phyloP scores from a whole-genome alignment of 2,329 filamentous ascomycete genomes.

The Hypoxylon sp. region DNA sequence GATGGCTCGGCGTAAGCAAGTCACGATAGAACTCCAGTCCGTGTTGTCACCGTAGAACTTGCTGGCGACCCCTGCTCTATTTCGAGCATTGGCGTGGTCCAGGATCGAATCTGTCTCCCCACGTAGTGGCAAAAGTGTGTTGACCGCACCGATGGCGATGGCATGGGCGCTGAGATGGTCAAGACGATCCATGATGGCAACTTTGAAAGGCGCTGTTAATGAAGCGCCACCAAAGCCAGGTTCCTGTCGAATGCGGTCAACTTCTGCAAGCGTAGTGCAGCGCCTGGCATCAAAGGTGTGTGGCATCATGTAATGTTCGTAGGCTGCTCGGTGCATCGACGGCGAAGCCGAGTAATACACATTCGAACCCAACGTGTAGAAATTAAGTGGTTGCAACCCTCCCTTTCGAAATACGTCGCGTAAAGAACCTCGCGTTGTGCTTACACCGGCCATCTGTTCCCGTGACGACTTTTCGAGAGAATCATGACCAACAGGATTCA shows the following conservation, averaged over 20 bases:
- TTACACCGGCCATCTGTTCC: slow-evolving; percentile 60
- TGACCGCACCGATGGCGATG: slow-evolving; percentile 78
- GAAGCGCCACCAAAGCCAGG: slow-evolving; percentile 76
- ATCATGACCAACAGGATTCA: slow-evolving; percentile 67
- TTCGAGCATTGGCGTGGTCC: slow-evolving; percentile 69
- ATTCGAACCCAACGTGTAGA: slow-evolving; percentile 76
- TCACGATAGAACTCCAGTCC: slow-evolving; percentile 76
- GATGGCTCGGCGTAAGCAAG: slow-evolving; percentile 73
- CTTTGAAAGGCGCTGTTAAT: slow-evolving; percentile 78
- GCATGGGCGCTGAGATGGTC: slow-evolving; percentile 77
- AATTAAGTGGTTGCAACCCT: slow-evolving; percentile 73
- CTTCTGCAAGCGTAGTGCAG: slow-evolving; percentile 70
- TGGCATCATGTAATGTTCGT: slow-evolving; percentile 74
- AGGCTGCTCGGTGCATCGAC: slow-evolving; percentile 79
- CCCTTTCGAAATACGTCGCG: slow-evolving; percentile 72
- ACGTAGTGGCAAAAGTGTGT: slow-evolving; percentile 77
- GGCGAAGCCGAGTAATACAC: slow-evolving; percentile 79
- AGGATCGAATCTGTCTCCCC: slow-evolving; percentile 63
- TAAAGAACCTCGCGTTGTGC: slow-evolving; percentile 70
- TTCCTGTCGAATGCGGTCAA: slow-evolving; percentile 70
- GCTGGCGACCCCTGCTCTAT: slow-evolving; percentile 70
- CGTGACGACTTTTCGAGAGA: slow-evolving; percentile 57
- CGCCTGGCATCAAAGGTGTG: slow-evolving; percentile 73
- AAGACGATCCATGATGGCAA: slow-evolving; percentile 73
- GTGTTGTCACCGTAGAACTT: slow-evolving; percentile 79